A percentile compares a stretch with the other conserved stretches of the same genome.
Conservation (phyloP, 2,329 filamentous ascomycete species). For the Aspergillus cejpii region DNA sequence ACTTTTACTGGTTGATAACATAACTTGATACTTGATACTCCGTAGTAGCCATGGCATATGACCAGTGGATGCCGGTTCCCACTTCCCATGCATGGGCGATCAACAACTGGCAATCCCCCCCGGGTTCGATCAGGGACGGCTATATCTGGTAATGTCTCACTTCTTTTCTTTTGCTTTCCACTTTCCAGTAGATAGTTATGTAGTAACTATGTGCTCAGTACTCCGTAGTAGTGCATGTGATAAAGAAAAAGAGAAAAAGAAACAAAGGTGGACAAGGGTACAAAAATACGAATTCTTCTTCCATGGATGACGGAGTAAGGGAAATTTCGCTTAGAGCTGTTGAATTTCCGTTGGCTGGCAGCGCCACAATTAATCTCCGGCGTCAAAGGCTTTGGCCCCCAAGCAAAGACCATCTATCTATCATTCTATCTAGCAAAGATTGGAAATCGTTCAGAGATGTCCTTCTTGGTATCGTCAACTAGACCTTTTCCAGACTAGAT, state of each 20-base stretch:
- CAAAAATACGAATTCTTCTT: not conserved
- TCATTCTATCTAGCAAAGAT: too few species aligned
- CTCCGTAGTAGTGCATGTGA: not conserved
- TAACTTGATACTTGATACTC: too few species aligned
- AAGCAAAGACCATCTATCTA: too few species aligned
- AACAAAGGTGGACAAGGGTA: not conserved
- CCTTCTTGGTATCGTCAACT: constrained; percentile 13
- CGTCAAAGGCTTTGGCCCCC: constrained; percentile 15
- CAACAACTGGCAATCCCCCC: not conserved
- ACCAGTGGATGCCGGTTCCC: not conserved
- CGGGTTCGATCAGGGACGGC: not conserved
- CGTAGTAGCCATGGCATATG: too few species aligned
- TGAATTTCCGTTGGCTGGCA: constrained; percentile 11
- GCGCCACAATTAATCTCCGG: constrained; percentile 24
- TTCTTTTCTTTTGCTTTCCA: constrained; percentile 5
- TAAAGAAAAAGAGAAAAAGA: not conserved
- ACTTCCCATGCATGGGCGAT: constrained; percentile 2
- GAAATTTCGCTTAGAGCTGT: not conserved
- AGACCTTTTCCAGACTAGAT: constrained; percentile 11
- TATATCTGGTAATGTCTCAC: not conserved
- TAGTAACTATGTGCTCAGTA: too few species aligned
- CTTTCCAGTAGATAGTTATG: too few species aligned
- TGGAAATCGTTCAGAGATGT: constrained; percentile 18
- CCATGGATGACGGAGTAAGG: not conserved
- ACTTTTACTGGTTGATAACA: not conserved